Conservation (phyloP, 179 eudicot species). For the Silene coronaria region DNA sequence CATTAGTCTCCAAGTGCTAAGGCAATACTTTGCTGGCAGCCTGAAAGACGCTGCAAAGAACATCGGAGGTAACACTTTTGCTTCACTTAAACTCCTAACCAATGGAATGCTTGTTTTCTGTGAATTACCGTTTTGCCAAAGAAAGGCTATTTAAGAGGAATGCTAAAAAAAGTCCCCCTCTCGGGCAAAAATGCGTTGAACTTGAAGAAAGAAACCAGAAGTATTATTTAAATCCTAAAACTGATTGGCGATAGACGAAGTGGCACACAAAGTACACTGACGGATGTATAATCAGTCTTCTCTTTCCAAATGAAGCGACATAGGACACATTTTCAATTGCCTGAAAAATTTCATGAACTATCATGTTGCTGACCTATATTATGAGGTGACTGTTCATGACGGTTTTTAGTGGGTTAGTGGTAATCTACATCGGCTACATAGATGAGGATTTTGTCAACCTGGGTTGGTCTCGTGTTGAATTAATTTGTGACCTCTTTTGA, state of each 20-base stretch:
- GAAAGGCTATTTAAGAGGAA: too few relatives aligned
- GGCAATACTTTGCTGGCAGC: conserved; percentile 88
- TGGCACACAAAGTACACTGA: not conserved
- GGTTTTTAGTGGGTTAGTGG: too few relatives aligned
- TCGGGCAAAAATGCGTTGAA: not conserved
- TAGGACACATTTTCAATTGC: not conserved
- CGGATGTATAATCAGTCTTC: not conserved
- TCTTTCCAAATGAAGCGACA: not conserved
- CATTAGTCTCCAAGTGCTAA: conserved; percentile 63
- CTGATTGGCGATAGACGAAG: not conserved
- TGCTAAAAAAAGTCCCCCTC: too few relatives aligned
- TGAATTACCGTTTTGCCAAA: not conserved
- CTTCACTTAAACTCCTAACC: not conserved
- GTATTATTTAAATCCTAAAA: not conserved
- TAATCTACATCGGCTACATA: not conserved
- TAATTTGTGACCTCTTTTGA: not conserved
- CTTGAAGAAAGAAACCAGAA: not conserved
- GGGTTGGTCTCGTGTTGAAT: not conserved
- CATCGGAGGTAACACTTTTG: conserved; percentile 60
- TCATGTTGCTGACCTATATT: not conserved
- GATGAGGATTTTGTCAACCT: not conserved
- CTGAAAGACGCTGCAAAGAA: conserved; percentile 89
- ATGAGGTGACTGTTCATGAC: not conserved
- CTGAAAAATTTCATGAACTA: not conserved
- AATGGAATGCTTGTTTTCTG: not conserved